Evolutionary conservation across 345 rosid genomes (phyloP), one percentile per base, ranked within the genome.

Genomic region (Aethionema arabicum): DNA sequence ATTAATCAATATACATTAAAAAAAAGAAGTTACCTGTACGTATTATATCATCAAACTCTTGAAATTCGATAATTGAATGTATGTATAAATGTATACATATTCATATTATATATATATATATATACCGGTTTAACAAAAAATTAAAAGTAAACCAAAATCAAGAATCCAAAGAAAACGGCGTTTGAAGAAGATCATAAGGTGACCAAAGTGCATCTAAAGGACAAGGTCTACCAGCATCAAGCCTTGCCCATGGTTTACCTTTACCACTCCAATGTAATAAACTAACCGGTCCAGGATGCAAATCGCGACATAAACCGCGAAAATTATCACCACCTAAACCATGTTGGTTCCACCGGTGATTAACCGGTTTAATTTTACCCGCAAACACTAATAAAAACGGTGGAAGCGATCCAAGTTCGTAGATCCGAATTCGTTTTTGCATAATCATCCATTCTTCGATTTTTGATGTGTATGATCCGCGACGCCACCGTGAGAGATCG

Each of bases 401-500:
- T 5, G 96, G 96, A 51, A 88, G 51, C 2, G 95, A 88, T 66
- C 95, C 95, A 43, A 88, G 63, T 63, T 88, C 85, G 67, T 87
- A 85, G 32, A 87, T 87, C 52, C 91, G 82, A 79, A 75, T 82
- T 32, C 82, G 57, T 51, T 83, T 85, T 0, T 82, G 93, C 14
- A 87, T 60, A 71, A 82, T 86, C 98, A 91, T 88, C 98, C 98
- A 91, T 27, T 91, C 96, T 56, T 91, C 98, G 12, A 88, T 85
- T 72, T 75, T 83, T 8, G 76, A 57, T 0, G 88, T 85, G 73
- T 77, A 88, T 41, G 79, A 90, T 11, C 92, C 96, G 2, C 31
- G 69, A 4, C 92, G 79, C 98, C 98, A 91, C 56, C 91, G 74
- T 11, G 77, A 82, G 6, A 91, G 91, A 70, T 91, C 95, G 69